Evolutionary conservation across 1,139 yeast species (phyloP), one percentile per base, ranked within the genome.

Genomic region (Magnusiomyces fungicola): DNA sequence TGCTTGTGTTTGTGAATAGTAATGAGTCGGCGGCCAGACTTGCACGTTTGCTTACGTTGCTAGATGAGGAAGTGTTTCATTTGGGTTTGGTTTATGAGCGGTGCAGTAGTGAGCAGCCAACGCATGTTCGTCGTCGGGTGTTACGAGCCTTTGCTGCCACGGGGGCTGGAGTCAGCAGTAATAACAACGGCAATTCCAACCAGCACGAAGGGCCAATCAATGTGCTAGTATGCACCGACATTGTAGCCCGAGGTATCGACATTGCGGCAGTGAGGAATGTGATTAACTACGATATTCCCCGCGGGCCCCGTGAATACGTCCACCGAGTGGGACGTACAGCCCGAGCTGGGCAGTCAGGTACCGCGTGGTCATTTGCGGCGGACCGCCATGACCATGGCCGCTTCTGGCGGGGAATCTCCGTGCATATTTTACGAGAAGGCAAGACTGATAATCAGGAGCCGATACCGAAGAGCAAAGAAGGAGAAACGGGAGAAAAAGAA

Each of bases 251-350:
- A 68, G 99, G 99, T 70, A 79, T 92, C 40, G 96, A 92, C 69
- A 75, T 94, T 45, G 69, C 76, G 9, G 74, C 81, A 6, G 80
- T 94, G 46, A 74, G 80, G 29, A 79, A 81, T 54, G 97, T 92
- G 14, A 69, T 92, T 49, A 94, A 92, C 65, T 92, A 92, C 64
- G 98, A 94, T 60, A 69, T 89, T 50, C 98, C 98, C 7, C 76
- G 81, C 43, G 85, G 96, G 0, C 77, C 92, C 0, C 81, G 94
- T 56, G 98, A 92, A 61, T 94, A 92, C 59, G 87, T 92, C 30
- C 99, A 92, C 66, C 76, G 98, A 58, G 92, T 90, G 33, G 98
- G 98, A 42, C 81, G 98, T 71, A 90, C 97, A 0, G 97, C 97
- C 1, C 80, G 98, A 68, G 98, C 97, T 1, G 82, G 84, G 50